Conservation (phyloP, 805 yeast species). For the Saccharomycodes ludwigii region DNA sequence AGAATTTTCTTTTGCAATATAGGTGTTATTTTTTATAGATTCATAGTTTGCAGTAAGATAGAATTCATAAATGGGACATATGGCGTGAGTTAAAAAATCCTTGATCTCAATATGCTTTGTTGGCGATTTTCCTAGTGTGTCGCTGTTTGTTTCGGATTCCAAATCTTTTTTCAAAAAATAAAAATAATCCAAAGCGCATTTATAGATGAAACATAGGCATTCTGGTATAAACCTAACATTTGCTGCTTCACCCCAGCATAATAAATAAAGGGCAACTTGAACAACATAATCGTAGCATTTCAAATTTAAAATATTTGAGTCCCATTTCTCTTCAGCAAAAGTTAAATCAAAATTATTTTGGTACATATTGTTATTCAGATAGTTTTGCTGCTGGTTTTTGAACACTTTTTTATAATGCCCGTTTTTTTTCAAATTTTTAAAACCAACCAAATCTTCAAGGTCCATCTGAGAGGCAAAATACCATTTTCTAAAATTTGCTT, state of each 20-base stretch:
- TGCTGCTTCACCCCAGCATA: conserved; percentile 88
- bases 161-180: too few relatives aligned
- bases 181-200: conserved; percentile 68
- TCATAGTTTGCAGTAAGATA: conserved; percentile 59
- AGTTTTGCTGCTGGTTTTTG: conserved; percentile 34
- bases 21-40: conserved; percentile 32
- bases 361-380: conserved; percentile 33
- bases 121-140: too few relatives aligned
- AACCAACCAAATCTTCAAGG: conserved; percentile 56
- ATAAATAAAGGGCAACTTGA: conserved; percentile 57
- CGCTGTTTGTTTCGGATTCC: too few relatives aligned
- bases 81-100: conserved; percentile 50
- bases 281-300: conserved; percentile 46
- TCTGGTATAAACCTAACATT: conserved; percentile 83
- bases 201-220: conserved; percentile 72
- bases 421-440: conserved; percentile 31
- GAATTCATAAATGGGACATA: conserved; percentile 63
- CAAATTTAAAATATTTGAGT: conserved; percentile 41
- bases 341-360: not conserved
- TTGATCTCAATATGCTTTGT: too few relatives aligned
- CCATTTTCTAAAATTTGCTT: conserved; percentile 85
- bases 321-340: conserved; percentile 81
- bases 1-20: conserved; percentile 61
- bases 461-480: conserved; percentile 77
- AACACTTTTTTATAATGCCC: conserved; percentile 3